phyloP scores from a whole-genome alignment of 208 protist species.

The Wallacemonas sp. region DNA sequence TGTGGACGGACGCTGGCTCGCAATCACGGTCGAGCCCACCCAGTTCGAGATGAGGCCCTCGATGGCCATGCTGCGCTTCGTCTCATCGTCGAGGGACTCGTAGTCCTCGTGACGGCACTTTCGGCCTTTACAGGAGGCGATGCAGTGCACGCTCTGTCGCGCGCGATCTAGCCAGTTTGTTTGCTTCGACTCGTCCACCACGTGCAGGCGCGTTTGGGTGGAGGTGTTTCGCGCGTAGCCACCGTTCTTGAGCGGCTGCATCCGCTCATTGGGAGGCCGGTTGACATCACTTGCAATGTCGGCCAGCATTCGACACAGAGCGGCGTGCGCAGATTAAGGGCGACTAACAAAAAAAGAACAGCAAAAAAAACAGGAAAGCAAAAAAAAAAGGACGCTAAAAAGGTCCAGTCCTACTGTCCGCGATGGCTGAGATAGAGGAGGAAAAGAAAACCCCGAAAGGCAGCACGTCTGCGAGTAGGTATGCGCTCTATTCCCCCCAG shows the following conservation, averaged over 20 bases:
- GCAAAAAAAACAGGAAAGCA: conserved; percentile 14
- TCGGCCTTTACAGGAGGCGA: conserved; percentile 73
- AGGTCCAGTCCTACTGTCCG: too few species aligned
- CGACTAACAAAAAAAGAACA: conserved; percentile 11
- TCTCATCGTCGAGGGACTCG: conserved; percentile 52
- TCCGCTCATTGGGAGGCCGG: conserved; percentile 42
- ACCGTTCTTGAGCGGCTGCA: conserved; percentile 21
- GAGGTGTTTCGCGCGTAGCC: conserved; percentile 33
- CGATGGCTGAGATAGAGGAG: too few species aligned
- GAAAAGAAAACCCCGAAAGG: conserved; percentile 4
- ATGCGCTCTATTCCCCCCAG: background rate
- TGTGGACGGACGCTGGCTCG: conserved; percentile 85
- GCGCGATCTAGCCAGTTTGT: conserved; percentile 73
- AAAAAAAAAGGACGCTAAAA: too few species aligned
- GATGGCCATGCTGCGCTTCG: conserved; percentile 66
- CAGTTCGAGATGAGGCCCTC: conserved; percentile 89
- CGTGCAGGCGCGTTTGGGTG: conserved; percentile 36
- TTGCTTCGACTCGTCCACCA: conserved; percentile 74
- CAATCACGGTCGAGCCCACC: conserved; percentile 84
- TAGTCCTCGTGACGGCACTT: conserved; percentile 87
- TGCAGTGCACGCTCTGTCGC: conserved; percentile 79
- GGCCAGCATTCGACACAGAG: conserved; percentile 32
- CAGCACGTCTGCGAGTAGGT: too few species aligned
- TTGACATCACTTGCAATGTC: conserved; percentile 37
- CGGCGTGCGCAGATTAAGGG: too few species aligned